Percentiles rank a stretch among this genome's conserved stretches.
Evolutionary conservation across 2,329 filamentous ascomycete genomes (phyloP).

Genomic region (Hirsutella minnesotensis): DNA sequence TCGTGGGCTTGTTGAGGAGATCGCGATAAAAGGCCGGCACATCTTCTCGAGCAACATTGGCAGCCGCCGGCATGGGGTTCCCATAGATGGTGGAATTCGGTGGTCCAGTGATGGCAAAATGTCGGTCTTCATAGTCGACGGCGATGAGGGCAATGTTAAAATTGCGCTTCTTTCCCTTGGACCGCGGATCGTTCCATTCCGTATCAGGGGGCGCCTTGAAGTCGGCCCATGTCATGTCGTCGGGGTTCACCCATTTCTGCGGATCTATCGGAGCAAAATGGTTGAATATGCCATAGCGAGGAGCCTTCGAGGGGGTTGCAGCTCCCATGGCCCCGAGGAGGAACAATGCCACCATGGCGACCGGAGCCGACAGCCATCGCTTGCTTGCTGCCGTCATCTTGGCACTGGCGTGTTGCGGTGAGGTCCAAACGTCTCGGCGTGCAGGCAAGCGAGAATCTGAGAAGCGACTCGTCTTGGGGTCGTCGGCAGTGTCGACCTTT

Average conservation of each 20-base stretch:
- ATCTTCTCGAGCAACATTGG: conserved; percentile 28
- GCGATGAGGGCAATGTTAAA: conserved; percentile 44
- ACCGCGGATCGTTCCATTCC: conserved; percentile 31
- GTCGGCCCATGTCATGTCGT: conserved; percentile 41
- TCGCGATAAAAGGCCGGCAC: conserved; percentile 39
- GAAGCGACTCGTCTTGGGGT: too few species aligned
- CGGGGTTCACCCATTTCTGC: conserved; percentile 40
- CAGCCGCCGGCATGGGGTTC: conserved; percentile 33
- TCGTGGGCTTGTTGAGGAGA: conserved; percentile 35
- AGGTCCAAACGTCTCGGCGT: neutral
- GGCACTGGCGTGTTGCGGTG: neutral
- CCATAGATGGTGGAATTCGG: conserved; percentile 35
- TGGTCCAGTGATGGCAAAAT: conserved; percentile 34
- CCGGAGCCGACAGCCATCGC: neutral
- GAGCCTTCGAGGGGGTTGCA: neutral
- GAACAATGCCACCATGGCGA: neutral
- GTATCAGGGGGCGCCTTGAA: conserved; percentile 33
- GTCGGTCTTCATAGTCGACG: conserved; percentile 36
- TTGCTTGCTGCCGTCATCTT: neutral
- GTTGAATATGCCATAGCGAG: conserved; percentile 8
- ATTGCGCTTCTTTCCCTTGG: conserved; percentile 33
- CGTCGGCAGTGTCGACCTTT: too few species aligned
- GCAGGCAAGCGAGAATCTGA: neutral
- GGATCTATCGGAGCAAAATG: conserved; percentile 38
- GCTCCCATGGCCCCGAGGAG: conserved; percentile 3